Percentiles rank a stretch among this genome's conserved stretches.
phyloP scores from a whole-genome alignment of 352 stramenopile genomes.

The Globisporangium sylvaticum region DNA sequence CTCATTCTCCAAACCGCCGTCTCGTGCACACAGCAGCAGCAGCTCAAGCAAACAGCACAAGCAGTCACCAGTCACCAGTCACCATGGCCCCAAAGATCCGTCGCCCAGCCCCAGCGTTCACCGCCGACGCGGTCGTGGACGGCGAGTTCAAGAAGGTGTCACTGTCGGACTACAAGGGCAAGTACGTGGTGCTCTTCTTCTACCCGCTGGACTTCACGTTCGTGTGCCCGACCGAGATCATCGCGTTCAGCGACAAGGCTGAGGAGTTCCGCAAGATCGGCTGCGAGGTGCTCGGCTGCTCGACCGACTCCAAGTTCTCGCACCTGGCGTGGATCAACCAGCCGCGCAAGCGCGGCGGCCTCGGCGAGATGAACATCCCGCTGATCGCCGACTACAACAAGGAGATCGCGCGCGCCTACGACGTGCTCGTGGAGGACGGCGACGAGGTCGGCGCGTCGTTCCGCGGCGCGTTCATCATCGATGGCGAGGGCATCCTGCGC shows the following conservation, averaged over 20 bases:
- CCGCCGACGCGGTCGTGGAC: conserved; percentile 67
- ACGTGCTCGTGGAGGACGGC: conserved; percentile 70
- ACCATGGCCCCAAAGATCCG: conserved; percentile 61
- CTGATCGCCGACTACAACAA: conserved; percentile 88
- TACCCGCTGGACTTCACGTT: conserved; percentile 91
- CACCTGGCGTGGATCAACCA: conserved; percentile 90
- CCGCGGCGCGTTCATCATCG: conserved; percentile 90
- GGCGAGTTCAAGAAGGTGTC: conserved; percentile 81
- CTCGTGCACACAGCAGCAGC: not conserved
- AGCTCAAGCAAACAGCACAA: not conserved
- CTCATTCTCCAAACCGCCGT: not conserved
- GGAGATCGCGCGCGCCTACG: conserved; percentile 75
- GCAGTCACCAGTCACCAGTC: not conserved
- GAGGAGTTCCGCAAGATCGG: conserved; percentile 79
- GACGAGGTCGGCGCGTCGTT: conserved; percentile 70
- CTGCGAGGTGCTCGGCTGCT: conserved; percentile 69
- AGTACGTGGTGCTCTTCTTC: conserved; percentile 92
- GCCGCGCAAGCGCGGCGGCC: conserved; percentile 82
- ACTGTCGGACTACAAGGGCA: conserved; percentile 82
- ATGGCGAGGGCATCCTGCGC: conserved; percentile 56
- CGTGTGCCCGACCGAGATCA: conserved; percentile 90
- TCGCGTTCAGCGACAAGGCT: conserved; percentile 79
- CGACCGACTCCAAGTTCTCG: conserved; percentile 86
- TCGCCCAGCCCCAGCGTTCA: conserved; percentile 68
- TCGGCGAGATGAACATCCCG: conserved; percentile 90